Evolutionary conservation across 2,329 filamentous ascomycete genomes (phyloP), one percentile per base, ranked within the genome.

Genomic region (Hypoxylon sp.): DNA sequence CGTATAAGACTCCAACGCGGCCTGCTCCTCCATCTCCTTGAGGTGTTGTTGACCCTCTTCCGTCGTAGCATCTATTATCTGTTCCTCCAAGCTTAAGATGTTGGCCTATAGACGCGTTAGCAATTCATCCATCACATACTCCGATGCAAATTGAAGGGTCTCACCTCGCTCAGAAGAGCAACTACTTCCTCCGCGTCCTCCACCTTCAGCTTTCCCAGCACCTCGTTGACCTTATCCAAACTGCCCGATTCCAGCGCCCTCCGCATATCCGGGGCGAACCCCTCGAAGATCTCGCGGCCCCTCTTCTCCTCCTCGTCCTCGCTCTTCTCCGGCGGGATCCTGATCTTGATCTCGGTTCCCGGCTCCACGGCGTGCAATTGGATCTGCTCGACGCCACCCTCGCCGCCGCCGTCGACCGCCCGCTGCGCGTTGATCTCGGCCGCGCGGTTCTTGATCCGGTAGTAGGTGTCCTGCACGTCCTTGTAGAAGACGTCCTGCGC

Each of bases 311-410:
- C 88, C 1, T 87, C 85, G 54, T 94, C 88, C 22, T 88, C 84
- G 71, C 89, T 91, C 22, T 87, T 83, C 39, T 84, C 82, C 0
- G 90, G 83, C 11, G 95, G 94, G 39, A 97, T 90, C 56, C 81
- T 87, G 77, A 98, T 97, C 75, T 92, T 91, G 76, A 99, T 97
- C 64, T 91, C 90, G 2, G 94, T 97, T 49, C 91, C 91, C 0
- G 94, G 94, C 77, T 97, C 93, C 10, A 99, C 94, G 13, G 95
- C 94, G 76, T 99, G 95, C 48, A 99, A 85, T 79, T 99, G 96
- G 70, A 99, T 99, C 78, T 97, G 94, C 81, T 99, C 95, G 8
- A 97, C 91, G 19, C 90, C 92, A 19, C 90, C 92, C 66, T 86
- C 86, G 41, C 82, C 83, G 41, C 77, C 81, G 2, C 75, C 80